These are phyloP conservation scores for Leucogyrophana mollusca DNA, from an alignment of 768 basidiomycete genomes.

Conservation along the genomic window DNA sequence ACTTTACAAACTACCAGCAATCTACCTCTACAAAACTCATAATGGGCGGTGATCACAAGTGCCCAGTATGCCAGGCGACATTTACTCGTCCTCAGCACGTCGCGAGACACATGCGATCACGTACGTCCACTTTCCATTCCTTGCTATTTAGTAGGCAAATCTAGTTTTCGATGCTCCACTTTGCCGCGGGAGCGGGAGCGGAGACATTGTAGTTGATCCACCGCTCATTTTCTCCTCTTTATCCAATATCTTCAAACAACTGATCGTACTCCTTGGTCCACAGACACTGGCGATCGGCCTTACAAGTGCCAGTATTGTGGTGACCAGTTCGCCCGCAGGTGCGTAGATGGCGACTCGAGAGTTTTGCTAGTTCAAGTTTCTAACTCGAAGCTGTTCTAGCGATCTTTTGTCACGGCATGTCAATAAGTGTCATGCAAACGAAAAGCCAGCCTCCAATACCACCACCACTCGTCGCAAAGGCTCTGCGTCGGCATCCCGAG, in stretches of 20 bases:
- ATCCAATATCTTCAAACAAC: constrained; percentile 6
- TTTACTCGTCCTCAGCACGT: constrained; percentile 91
- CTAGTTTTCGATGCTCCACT: constrained; percentile 21
- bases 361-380: too few species aligned
- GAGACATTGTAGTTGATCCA: constrained; percentile 7
- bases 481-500: constrained; percentile 62
- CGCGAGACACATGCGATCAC: constrained; percentile 86
- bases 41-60: constrained; percentile 85
- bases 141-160: constrained; percentile 7
- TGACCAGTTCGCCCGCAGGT: constrained; percentile 89
- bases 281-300: constrained; percentile 87
- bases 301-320: constrained; percentile 89
- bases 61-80: constrained; percentile 83
- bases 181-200: constrained; percentile 10
- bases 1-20: not conserved
- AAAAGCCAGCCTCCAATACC: constrained; percentile 47
- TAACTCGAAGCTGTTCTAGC: constrained; percentile 34
- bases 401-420: constrained; percentile 84
- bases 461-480: constrained; percentile 60
- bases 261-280: constrained; percentile 4
- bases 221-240: constrained; percentile 15
- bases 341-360: constrained; percentile 10
- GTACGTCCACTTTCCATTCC: constrained; percentile 46
- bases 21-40: constrained; percentile 4
- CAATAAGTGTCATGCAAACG: constrained; percentile 84